Percentiles rank a stretch among this genome's conserved stretches.
These are phyloP conservation scores for Blastocystis sp. DNA, from an alignment of 352 stramenopile species.

Conservation along the genomic window DNA sequence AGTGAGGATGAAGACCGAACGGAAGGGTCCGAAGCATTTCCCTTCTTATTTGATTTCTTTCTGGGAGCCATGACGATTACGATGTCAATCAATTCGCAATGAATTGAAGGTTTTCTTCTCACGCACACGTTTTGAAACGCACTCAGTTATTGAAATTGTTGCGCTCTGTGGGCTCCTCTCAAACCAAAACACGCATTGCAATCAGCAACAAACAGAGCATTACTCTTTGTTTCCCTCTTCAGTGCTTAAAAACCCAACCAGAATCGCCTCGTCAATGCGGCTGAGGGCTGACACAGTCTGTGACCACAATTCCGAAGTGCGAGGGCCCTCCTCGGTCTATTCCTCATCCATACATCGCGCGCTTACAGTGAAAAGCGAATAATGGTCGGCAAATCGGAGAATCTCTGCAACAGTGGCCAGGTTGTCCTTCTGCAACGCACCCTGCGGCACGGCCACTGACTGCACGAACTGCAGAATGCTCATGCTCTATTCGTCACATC, in stretches of 20 bases:
- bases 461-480: conserved; percentile 65
- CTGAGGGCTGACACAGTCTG: conserved; percentile 13
- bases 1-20: background rate
- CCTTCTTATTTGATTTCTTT: conserved; percentile 65
- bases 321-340: background rate
- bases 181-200: conserved; percentile 5
- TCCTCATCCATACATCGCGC: background rate
- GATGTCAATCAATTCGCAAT: too few species aligned
- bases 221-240: background rate
- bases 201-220: background rate
- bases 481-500: conserved; percentile 37
- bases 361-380: conserved; percentile 33
- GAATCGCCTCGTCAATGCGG: conserved; percentile 29
- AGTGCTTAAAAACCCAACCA: conserved; percentile 44
- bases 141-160: background rate
- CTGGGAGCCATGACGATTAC: background rate
- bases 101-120: too few species aligned
- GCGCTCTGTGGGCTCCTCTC: background rate
- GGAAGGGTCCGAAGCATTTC: background rate
- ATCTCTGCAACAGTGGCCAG: background rate
- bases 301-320: conserved; percentile 54
- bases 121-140: background rate
- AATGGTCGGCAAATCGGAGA: conserved; percentile 12
- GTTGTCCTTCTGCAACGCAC: conserved; percentile 30
- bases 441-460: background rate